These are phyloP conservation scores for Rhodotorula sp. DNA, from an alignment of 1,284 basidiomycete species.

Conservation along the genomic window DNA sequence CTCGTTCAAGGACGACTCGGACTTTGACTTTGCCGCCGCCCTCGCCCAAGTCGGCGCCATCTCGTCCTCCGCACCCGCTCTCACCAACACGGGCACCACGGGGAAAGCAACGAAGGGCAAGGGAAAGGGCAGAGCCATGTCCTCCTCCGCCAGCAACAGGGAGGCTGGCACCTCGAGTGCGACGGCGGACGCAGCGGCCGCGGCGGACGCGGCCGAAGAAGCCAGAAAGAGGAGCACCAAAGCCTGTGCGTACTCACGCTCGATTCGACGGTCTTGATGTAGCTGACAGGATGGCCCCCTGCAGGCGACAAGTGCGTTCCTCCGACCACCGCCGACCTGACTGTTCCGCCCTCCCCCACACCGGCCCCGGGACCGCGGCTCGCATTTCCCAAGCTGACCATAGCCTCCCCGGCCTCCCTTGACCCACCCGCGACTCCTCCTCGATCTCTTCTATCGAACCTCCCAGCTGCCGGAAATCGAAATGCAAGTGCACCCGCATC, in stretches of 20 bases:
- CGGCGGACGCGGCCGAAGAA: constrained; percentile 11
- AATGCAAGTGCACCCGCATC: constrained; percentile 69
- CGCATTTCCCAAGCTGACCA: background rate
- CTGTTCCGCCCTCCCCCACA: too few relatives aligned
- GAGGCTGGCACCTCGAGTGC: too few relatives aligned
- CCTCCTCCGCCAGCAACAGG: background rate
- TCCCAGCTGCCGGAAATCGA: constrained; percentile 75
- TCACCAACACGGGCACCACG: background rate
- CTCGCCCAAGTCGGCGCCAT: background rate
- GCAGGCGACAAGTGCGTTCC: constrained; percentile 28
- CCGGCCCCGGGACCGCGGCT: background rate
- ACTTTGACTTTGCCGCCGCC: background rate
- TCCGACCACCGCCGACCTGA: background rate
- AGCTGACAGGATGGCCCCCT: too few relatives aligned
- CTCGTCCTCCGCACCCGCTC: background rate
- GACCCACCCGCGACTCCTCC: background rate
- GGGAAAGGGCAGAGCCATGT: background rate
- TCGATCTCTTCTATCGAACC: background rate
- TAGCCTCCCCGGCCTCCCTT: background rate
- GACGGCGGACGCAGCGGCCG: background rate
- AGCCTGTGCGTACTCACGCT: constrained; percentile 25
- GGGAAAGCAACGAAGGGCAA: background rate
- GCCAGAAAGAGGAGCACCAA: constrained; percentile 27
- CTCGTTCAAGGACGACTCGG: background rate
- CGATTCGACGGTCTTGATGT: too few relatives aligned